Evolutionary conservation across 1,139 yeast genomes (phyloP).

Genomic region (Candida sanyaensis): DNA sequence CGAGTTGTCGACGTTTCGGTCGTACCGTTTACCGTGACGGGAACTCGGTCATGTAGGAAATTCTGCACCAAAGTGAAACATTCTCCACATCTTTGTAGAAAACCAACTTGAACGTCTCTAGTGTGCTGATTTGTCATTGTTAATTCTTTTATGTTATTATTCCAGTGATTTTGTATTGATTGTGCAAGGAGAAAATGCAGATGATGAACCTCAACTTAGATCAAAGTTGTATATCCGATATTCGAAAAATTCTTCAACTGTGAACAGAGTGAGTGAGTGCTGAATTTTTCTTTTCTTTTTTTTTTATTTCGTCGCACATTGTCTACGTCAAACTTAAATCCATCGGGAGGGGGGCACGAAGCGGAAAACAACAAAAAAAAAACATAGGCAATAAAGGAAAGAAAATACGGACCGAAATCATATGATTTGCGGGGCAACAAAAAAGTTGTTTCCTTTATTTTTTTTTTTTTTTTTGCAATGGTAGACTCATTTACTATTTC

Average conservation of each 20-base stretch:
- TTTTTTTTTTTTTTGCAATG: background rate
- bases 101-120: constrained; percentile 14
- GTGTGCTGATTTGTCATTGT: constrained; percentile 8
- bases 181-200: too few species aligned
- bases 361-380: background rate
- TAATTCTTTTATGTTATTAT: too few species aligned
- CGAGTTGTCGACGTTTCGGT: constrained; percentile 10
- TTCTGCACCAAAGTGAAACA: constrained; percentile 34
- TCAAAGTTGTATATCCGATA: too few species aligned
- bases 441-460: too few species aligned
- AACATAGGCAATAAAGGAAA: background rate
- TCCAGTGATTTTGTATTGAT: too few species aligned
- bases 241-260: too few species aligned
- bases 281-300: too few species aligned
- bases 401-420: background rate
- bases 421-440: background rate
- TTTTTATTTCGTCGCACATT: too few species aligned
- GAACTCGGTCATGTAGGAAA: constrained; percentile 31
- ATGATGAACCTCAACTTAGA: background rate
- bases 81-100: constrained; percentile 31
- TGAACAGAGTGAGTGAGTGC: too few species aligned
- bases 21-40: constrained; percentile 24
- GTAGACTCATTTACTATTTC: background rate
- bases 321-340: too few species aligned
- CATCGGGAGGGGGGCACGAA: background rate